Evolutionary conservation across 2,329 filamentous ascomycete species (phyloP), one percentile per base, ranked within the genome.

Genomic region (Hypomyces rosellus): DNA sequence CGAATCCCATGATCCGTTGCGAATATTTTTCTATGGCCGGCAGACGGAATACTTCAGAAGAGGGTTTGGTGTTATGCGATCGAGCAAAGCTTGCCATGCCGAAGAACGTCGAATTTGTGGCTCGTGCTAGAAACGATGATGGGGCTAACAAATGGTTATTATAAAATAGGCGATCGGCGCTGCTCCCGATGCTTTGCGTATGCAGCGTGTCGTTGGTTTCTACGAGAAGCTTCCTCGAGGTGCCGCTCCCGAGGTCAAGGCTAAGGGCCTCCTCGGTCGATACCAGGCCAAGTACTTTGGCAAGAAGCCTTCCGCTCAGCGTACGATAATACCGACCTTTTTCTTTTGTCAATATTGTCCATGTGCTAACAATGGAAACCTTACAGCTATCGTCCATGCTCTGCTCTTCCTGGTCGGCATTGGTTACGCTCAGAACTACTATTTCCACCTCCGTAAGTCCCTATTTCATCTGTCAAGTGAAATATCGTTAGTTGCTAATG

Each of bases 141-240:
- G 15, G 33, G 36, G 18, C 50, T 52, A 36, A 52, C 42, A 34
- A 47, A 39, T 6, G 45, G 46, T 34, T 57, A 45, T 54, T 34
- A 54, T 20, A 54, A 54, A 41, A 60, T 70, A 97, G 93, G 91
- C 88, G 64, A 90, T 99, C 69, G 92, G 93, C 67, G 87, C 88
- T 69, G 90, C 91, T 63, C 89, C 91, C 69, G 92, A 97, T 84
- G 93, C 93, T 69, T 82, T 90, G 68, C 89, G 92, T 71, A 97
- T 99, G 93, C 88, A 95, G 73, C 88, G 91, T 66, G 90, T 99
- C 63, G 92, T 97, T 73, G 89, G 82, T 77, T 97, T 99, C 82
- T 99, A 99, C 82, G 89, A 95, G 79, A 95, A 92, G 75, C 89
- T 99, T 54, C 93, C 95, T 69, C 89, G 91, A 68, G 95, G 93